Evolutionary conservation across 1,284 basidiomycete species (phyloP).

Genomic region (Ustilago shanxiensis): DNA sequence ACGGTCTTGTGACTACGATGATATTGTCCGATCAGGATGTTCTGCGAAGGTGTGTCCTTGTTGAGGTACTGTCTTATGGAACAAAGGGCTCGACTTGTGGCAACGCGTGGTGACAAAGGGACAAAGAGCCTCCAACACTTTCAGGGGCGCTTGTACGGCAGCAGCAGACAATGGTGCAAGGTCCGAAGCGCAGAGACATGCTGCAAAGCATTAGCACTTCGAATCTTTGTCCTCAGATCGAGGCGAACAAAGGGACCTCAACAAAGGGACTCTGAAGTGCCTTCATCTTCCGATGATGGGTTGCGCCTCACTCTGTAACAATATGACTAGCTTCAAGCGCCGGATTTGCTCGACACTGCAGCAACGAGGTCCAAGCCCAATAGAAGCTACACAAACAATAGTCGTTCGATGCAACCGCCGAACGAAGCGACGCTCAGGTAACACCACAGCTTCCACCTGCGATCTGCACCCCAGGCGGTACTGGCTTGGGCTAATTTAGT

Average conservation of each 20-base stretch:
- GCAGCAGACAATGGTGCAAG: not conserved
- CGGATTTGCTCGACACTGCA: not conserved
- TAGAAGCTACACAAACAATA: not conserved
- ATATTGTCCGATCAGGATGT: not conserved
- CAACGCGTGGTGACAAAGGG: conserved; percentile 9
- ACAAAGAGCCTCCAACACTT: not conserved
- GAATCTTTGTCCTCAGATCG: not conserved
- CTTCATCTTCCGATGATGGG: too few species aligned
- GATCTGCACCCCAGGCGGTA: not conserved
- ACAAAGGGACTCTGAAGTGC: too few species aligned
- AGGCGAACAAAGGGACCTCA: not conserved
- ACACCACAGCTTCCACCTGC: not conserved
- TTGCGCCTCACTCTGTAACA: not conserved
- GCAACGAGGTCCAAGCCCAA: not conserved
- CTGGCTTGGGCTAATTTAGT: not conserved
- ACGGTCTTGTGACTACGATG: too few species aligned
- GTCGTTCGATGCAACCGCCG: not conserved
- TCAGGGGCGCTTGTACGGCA: not conserved
- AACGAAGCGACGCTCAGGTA: not conserved
- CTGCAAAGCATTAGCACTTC: not conserved
- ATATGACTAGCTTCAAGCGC: not conserved
- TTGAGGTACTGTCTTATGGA: not conserved
- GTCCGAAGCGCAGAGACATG: not conserved
- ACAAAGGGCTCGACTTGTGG: not conserved
- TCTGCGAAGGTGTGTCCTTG: not conserved